Percentiles rank a stretch among this genome's conserved stretches.
These are phyloP conservation scores for Ramularia endophylla DNA, from an alignment of 2,329 filamentous ascomycete species.

Conservation along the genomic window DNA sequence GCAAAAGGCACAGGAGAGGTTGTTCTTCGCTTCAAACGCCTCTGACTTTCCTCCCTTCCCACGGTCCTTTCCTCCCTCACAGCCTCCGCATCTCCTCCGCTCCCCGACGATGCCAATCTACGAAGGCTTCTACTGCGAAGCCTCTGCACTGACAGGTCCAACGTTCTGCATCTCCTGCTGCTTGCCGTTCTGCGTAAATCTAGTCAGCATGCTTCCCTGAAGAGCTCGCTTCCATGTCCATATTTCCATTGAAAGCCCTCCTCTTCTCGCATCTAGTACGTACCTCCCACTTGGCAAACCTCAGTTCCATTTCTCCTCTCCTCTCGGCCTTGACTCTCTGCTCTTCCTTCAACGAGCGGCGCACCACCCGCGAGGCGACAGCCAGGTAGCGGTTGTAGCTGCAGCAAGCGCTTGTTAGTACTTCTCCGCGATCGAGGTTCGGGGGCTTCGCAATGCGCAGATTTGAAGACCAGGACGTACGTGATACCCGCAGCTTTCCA, in stretches of 20 bases:
- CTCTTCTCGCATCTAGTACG: slow-evolving; percentile 38
- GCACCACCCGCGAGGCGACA: slow-evolving; percentile 88
- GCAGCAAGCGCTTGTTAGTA: slow-evolving; percentile 26
- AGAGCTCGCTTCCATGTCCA: too few species aligned
- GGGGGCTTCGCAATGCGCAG: background rate
- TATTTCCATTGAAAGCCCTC: background rate
- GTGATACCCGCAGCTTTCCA: slow-evolving; percentile 98
- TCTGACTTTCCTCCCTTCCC: background rate
- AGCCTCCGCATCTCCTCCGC: slow-evolving; percentile 2
- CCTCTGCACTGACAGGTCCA: slow-evolving; percentile 48
- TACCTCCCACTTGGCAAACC: slow-evolving; percentile 94
- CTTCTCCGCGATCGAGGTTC: background rate
- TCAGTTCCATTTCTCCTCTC: slow-evolving; percentile 81
- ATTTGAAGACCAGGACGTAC: slow-evolving; percentile 51
- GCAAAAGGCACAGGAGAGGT: background rate
- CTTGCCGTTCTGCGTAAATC: slow-evolving; percentile 76
- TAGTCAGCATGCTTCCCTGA: slow-evolving; percentile 16
- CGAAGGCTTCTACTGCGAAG: slow-evolving; percentile 36
- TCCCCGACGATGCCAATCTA: slow-evolving; percentile 6
- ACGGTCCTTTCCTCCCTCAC: slow-evolving; percentile 3
- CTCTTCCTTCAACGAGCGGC: slow-evolving; percentile 94
- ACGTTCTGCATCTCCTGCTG: slow-evolving; percentile 79
- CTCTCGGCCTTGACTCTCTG: slow-evolving; percentile 82
- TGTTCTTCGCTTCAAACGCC: background rate
- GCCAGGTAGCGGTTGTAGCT: slow-evolving; percentile 99